Conservation (phyloP, 176 grass and related monocot species). For the Juncus inflexus region DNA sequence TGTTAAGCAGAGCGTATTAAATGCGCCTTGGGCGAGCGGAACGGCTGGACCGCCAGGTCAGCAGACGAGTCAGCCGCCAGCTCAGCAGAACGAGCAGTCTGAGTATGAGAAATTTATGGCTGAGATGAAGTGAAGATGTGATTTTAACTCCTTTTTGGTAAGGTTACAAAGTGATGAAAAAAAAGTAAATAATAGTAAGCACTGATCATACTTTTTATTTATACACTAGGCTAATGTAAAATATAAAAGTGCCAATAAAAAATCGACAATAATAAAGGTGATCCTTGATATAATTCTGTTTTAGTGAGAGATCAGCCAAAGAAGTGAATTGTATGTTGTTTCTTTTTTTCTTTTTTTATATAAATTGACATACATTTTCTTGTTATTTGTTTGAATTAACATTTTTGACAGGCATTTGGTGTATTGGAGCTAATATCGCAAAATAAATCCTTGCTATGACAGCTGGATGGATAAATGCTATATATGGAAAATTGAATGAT, state of each 20-base stretch:
- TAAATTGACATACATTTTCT: conserved; percentile 17
- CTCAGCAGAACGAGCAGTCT: conserved; percentile 44
- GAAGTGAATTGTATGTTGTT: too few species aligned
- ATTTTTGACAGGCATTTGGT: conserved; percentile 20
- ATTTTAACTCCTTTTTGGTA: conserved; percentile 19
- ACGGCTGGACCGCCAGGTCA: conserved; percentile 37
- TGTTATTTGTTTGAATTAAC: conserved; percentile 28
- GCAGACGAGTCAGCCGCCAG: conserved; percentile 37
- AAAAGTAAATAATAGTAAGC: neutral
- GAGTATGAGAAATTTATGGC: conserved; percentile 93
- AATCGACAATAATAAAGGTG: neutral
- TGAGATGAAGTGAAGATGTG: conserved; percentile 78
- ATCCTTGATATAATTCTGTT: conserved; percentile 12
- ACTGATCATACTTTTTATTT: neutral
- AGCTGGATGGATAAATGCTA: conserved; percentile 14
- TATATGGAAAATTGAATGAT: conserved; percentile 19
- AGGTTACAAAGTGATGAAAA: conserved; percentile 13
- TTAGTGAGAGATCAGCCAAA: neutral
- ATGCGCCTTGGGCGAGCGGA: conserved; percentile 68
- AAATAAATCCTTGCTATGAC: conserved; percentile 16
- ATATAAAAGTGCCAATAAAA: neutral
- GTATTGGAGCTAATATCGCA: conserved; percentile 29
- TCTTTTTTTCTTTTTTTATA: too few species aligned
- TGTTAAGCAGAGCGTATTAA: conserved; percentile 61
- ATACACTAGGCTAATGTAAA: neutral